Evolutionary conservation across 345 rosid genomes (phyloP), one percentile per base, ranked within the genome.

Genomic region (Bruguiera sexangula): DNA sequence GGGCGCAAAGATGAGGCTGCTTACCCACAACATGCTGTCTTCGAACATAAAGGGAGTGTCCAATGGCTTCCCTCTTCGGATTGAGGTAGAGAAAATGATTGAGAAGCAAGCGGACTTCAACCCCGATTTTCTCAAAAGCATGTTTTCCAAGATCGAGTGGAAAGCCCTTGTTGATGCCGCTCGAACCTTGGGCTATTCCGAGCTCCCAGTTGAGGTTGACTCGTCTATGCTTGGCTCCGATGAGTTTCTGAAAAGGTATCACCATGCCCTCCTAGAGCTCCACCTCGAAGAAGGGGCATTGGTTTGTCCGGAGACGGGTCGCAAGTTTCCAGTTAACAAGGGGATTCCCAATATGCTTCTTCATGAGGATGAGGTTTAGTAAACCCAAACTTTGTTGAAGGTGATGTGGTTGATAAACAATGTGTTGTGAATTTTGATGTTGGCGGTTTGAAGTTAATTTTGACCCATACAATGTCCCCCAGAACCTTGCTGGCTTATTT

Each of bases 341-440:
- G 98, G 96, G 8, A 90, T 95, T 54, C 99, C 97, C 7, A 92
- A 90, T 75, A 92, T 95, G 97, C 91, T 92, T 77, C 97, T 95
- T 20, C 97, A 85, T 18, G 96, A 91, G 68, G 97, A 95, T 63
- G 96, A 95, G 88, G 98, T 95, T 72, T 87, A 54, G 58, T 24
- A 36, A 36, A 36, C 39, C 39, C 39, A 6, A 36, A 32, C 36
- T 32, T 32, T 32, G 5, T 32, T 32, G 6, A 32, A 32, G 0
- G 8, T 6, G 39, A 27, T 27, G 29, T 27, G 39, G 39, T 37
- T 37, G 11, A 10, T 2, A 37, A 9, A 37, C 3, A 8, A 1
- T 8, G 10, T 9, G 10, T 37, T 37, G 43, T 37, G 43, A 37
- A 8, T 37, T 37, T 6, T 36, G 39, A 6, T 36, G 39, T 36